Base-by-base conservation (phyloP, 805 yeast species). In the Barnettozyma botsteinii region DNA sequence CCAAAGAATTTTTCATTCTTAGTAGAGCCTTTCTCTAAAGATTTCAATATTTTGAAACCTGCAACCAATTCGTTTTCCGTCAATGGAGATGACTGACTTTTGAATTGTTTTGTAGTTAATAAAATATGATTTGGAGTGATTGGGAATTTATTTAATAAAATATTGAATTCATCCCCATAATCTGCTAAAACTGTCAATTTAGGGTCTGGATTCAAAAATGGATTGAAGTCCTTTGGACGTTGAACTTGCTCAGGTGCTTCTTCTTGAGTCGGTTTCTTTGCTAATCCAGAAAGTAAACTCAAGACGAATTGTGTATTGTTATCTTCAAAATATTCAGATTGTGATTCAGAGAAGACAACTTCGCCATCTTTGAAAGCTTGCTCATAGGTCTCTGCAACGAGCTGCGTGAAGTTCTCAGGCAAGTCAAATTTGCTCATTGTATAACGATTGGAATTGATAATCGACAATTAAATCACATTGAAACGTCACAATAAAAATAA, bases 141-240 rank as follows among this genome's bases (percentile, higher is more conserved):
- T 9, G 97, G 95, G 61, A 75, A 93, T 61, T 91, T 93, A 69
- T 91, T 91, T 50, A 87, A 72, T 6, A 91, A 76, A 25, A 91
- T 60, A 47, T 78, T 69, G 54, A 81, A 76, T 22, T 74, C 64
- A 13, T 60, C 61, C 10, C 75, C 75, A 42, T 73, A 69, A 33
- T 70, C 69, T 9, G 71, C 70, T 20, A 76, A 51, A 8, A 89
- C 70, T 0, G 87, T 76, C 32, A 89, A 64, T 43, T 77, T 81
- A 5, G 84, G 84, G 50, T 85, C 96, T 0, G 95, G 91, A 17
- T 77, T 73, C 35, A 73, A 72, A 63, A 93, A 91, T 3, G 98
- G 98, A 53, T 87, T 77, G 40, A 63, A 61, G 17, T 57, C 59
- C 40, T 61, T 56, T 7, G 60, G 60, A 24, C 65, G 50, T 21